Percentiles rank a stretch among this genome's conserved stretches.
These are phyloP conservation scores for Penicillium riverlandense DNA, from an alignment of 495 filamentous ascomycete species.

Conservation along the genomic window DNA sequence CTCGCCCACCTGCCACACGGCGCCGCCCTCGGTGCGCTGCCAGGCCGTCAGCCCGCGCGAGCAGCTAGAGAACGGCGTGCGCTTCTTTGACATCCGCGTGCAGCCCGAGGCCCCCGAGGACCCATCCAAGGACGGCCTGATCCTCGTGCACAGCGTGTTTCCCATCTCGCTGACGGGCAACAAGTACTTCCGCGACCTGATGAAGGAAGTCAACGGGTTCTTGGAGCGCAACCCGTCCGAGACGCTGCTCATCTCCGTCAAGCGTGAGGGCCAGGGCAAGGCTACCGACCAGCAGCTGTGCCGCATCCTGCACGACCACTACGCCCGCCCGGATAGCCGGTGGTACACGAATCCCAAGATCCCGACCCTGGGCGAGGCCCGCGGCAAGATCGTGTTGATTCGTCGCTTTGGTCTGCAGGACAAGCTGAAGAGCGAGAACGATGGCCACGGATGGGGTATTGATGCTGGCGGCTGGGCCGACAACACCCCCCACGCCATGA, in stretches of 20 bases:
- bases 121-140: slow-evolving; percentile 46
- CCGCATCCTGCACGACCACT: slow-evolving; percentile 62
- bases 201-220: slow-evolving; percentile 65
- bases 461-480: slow-evolving; percentile 81
- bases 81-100: slow-evolving; percentile 89
- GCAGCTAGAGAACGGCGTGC: slow-evolving; percentile 85
- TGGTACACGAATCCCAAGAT: slow-evolving; percentile 82
- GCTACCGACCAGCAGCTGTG: slow-evolving; percentile 75
- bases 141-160: slow-evolving; percentile 72
- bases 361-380: slow-evolving; percentile 70
- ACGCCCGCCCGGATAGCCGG: slow-evolving; percentile 50
- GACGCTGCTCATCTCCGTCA: slow-evolving; percentile 78
- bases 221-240: slow-evolving; percentile 72
- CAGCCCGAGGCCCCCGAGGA: slow-evolving; percentile 53
- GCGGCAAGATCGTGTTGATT: slow-evolving; percentile 79
- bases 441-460: slow-evolving; percentile 67
- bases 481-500: slow-evolving; percentile 71
- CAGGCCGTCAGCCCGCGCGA: slow-evolving; percentile 69
- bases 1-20: slow-evolving; percentile 71
- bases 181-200: slow-evolving; percentile 68
- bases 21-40: slow-evolving; percentile 88
- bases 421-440: slow-evolving; percentile 49
- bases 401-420: slow-evolving; percentile 70
- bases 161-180: slow-evolving; percentile 63
- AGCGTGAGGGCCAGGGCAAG: slow-evolving; percentile 79